phyloP scores from a whole-genome alignment of 169 alveolate genomes.

The Blepharisma undulans region DNA sequence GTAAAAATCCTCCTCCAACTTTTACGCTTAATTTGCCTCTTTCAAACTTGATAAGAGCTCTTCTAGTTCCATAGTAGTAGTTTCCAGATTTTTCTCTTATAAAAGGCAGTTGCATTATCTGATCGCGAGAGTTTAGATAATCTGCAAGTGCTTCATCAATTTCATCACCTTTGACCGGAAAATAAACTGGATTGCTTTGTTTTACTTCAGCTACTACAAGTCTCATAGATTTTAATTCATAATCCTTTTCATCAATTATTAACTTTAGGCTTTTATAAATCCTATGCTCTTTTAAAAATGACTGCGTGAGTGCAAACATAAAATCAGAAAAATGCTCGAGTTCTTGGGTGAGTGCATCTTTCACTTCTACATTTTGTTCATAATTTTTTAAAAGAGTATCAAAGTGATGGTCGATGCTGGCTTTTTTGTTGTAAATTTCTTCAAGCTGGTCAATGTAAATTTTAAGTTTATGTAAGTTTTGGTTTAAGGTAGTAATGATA shows the following conservation, averaged over 20 bases:
- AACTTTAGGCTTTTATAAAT: not conserved
- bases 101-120: constrained; percentile 48
- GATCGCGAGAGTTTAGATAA: constrained; percentile 35
- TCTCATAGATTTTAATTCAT: constrained; percentile 1
- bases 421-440: constrained; percentile 13
- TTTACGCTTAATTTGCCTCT: constrained; percentile 56
- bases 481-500: not conserved
- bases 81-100: constrained; percentile 57
- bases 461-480: not conserved
- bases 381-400: not conserved
- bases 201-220: not conserved
- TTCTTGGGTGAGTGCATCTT: not conserved
- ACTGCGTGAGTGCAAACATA: not conserved
- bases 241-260: not conserved
- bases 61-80: constrained; percentile 57
- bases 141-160: constrained; percentile 63
- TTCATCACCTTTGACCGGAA: constrained; percentile 56
- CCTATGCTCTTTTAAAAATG: not conserved
- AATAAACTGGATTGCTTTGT: constrained; percentile 6
- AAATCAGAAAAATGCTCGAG: not conserved
- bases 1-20: constrained; percentile 67
- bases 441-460: not conserved
- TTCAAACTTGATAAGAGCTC: constrained; percentile 57
- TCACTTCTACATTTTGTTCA: not conserved
- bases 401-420: not conserved